Conservation (phyloP, 139 green algal species). For the Chlorokybus atmophyticus region DNA sequence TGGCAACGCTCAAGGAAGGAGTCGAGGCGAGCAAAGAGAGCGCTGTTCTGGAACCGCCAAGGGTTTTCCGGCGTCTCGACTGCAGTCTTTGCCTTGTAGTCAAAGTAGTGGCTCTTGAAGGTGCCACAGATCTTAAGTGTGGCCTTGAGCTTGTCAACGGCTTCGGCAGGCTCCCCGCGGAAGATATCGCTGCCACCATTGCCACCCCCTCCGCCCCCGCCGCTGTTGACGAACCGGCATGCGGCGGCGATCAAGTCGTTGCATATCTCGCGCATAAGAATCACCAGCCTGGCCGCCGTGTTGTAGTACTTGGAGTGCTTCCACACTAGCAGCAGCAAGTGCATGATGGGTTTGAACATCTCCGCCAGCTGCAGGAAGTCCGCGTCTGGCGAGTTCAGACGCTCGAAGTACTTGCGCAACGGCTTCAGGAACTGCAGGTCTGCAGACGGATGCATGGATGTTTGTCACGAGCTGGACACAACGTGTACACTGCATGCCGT, state of each 20-base stretch:
- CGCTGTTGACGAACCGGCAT: slow-evolving; percentile 20
- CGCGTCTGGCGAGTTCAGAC: slow-evolving; percentile 59
- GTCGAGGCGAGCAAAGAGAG: slow-evolving; percentile 65
- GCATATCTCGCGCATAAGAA: slow-evolving; percentile 70
- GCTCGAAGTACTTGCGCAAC: slow-evolving; percentile 59
- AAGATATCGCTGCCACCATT: slow-evolving; percentile 27
- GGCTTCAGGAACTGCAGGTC: slow-evolving; percentile 65
- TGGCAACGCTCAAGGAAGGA: slow-evolving; percentile 65
- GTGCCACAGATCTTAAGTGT: slow-evolving; percentile 57
- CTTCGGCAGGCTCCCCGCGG: slow-evolving; percentile 51
- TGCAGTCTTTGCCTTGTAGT: slow-evolving; percentile 44
- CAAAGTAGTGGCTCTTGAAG: slow-evolving; percentile 77
- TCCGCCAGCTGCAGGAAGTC: slow-evolving; percentile 57
- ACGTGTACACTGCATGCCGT: too few relatives aligned
- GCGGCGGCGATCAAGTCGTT: slow-evolving; percentile 70
- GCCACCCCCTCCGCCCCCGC: too few relatives aligned
- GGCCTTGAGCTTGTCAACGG: slow-evolving; percentile 65
- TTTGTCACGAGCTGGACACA: too few relatives aligned
- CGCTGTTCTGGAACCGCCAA: slow-evolving; percentile 70
- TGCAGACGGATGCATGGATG: not conserved
- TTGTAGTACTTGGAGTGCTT: slow-evolving; percentile 71
- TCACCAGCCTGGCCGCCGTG: slow-evolving; percentile 54
- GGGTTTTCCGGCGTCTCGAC: slow-evolving; percentile 49
- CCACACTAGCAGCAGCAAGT: slow-evolving; percentile 81
- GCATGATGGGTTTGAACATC: slow-evolving; percentile 73